A percentile compares a stretch with the other conserved stretches of the same genome.
Evolutionary conservation across 2,329 filamentous ascomycete species (phyloP).

Genomic region (Aspergillus proliferans): DNA sequence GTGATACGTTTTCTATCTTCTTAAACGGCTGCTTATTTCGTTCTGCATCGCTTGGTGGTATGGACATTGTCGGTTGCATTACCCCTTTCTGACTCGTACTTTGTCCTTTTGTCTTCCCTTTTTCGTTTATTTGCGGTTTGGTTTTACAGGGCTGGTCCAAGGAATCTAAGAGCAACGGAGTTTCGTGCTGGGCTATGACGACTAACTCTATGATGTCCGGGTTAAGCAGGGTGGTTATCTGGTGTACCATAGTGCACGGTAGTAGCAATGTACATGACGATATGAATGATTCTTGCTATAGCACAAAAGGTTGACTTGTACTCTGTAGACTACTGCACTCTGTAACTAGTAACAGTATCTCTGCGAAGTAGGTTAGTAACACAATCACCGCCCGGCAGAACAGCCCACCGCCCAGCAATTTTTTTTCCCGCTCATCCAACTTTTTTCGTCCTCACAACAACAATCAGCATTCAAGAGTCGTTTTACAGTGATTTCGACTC

Average conservation of each 20-base stretch:
- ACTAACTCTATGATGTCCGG: slow-evolving; percentile 12
- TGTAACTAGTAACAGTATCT: neutral
- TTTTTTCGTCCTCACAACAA: slow-evolving; percentile 14
- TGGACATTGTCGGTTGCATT: slow-evolving; percentile 11
- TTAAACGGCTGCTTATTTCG: slow-evolving; percentile 1
- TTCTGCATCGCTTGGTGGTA: slow-evolving; percentile 15
- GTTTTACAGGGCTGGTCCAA: slow-evolving; percentile 11
- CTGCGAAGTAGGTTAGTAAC: neutral
- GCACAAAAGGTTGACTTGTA: neutral
- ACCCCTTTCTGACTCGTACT: slow-evolving; percentile 1
- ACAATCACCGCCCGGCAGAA: slow-evolving; percentile 10
- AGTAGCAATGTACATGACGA: slow-evolving; percentile 17
- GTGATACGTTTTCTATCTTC: slow-evolving; percentile 5
- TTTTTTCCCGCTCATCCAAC: slow-evolving; percentile 12
- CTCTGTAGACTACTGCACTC: neutral
- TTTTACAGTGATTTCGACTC: slow-evolving; percentile 18
- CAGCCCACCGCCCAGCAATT: slow-evolving; percentile 9
- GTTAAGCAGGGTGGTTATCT: slow-evolving; percentile 15
- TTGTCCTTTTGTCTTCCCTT: slow-evolving; percentile 7
- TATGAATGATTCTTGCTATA: slow-evolving; percentile 2
- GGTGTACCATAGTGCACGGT: slow-evolving; percentile 18
- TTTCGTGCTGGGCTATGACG: slow-evolving; percentile 21
- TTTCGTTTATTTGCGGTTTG: slow-evolving; percentile 8
- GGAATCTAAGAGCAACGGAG: slow-evolving; percentile 29
- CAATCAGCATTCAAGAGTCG: slow-evolving; percentile 17